phyloP scores from a whole-genome alignment of 2,329 filamentous ascomycete species.

The Stromatinia cepivora region DNA sequence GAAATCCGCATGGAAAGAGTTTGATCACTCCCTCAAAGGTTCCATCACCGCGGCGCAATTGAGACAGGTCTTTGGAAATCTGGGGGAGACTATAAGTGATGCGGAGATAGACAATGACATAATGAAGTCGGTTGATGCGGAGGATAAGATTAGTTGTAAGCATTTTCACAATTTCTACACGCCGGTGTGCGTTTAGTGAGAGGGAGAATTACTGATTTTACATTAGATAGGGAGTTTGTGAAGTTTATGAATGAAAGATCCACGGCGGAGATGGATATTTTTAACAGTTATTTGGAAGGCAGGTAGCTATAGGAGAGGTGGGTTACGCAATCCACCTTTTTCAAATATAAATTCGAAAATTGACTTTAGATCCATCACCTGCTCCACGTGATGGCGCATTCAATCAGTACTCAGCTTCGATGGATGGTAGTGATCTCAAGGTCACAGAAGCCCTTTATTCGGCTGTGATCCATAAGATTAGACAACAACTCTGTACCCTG shows the following conservation, averaged over 20 bases:
- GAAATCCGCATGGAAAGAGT: slow-evolving; percentile 42
- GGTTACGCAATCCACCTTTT: background rate
- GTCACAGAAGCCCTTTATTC: background rate
- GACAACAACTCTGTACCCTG: background rate
- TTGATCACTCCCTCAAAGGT: slow-evolving; percentile 41
- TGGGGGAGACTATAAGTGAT: slow-evolving; percentile 43
- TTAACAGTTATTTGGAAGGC: slow-evolving; percentile 23
- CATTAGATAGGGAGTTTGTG: slow-evolving; percentile 41
- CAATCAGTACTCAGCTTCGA: background rate
- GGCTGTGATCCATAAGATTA: background rate
- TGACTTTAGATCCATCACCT: background rate
- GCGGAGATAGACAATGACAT: slow-evolving; percentile 40
- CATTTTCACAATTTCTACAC: background rate
- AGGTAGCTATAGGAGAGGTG: background rate
- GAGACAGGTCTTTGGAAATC: slow-evolving; percentile 40
- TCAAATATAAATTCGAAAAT: background rate
- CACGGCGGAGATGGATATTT: slow-evolving; percentile 27
- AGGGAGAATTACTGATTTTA: background rate
- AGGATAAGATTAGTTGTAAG: slow-evolving; percentile 44
- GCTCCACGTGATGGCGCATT: background rate
- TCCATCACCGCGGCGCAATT: slow-evolving; percentile 43
- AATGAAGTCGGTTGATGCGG: slow-evolving; percentile 42
- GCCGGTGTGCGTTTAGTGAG: background rate
- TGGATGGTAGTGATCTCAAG: background rate
- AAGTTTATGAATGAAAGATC: slow-evolving; percentile 42